These are phyloP conservation scores for Sanguinoderma infundibulare DNA, from an alignment of 1,284 basidiomycete species.

Conservation along the genomic window DNA sequence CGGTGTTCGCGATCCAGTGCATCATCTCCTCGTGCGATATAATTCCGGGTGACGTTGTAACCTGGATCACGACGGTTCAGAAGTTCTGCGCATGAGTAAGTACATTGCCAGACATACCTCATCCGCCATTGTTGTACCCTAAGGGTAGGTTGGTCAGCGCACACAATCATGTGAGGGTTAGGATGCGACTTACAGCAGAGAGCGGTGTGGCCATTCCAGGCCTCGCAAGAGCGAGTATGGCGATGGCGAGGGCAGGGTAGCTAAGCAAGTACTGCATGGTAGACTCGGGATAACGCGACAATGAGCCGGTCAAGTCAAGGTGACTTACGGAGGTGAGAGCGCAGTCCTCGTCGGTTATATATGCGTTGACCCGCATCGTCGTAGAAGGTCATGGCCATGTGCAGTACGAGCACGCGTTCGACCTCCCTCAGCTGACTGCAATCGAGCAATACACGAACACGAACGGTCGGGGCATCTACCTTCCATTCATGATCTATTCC, in stretches of 20 bases:
- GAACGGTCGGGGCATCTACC: background rate
- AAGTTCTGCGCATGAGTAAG: background rate
- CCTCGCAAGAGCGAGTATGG: background rate
- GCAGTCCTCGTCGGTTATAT: background rate
- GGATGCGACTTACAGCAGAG: background rate
- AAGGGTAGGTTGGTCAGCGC: background rate
- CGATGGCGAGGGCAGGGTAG: background rate
- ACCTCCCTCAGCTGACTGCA: background rate
- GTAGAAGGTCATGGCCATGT: background rate
- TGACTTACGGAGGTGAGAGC: background rate
- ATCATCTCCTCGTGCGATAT: slow-evolving; percentile 1
- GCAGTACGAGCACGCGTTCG: background rate
- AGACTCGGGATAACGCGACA: background rate
- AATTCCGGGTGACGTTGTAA: background rate
- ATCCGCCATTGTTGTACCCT: background rate
- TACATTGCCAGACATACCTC: background rate
- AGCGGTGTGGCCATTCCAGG: background rate
- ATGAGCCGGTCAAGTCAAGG: background rate
- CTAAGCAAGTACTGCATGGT: background rate
- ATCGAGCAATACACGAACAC: background rate
- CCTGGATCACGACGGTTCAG: background rate
- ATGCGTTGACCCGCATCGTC: background rate
- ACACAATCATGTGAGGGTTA: background rate
- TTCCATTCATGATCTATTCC: no score
- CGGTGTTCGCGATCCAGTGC: slow-evolving; percentile 8